Conservation (phyloP, 306 rosid species). For the Astragalus membranaceus region DNA sequence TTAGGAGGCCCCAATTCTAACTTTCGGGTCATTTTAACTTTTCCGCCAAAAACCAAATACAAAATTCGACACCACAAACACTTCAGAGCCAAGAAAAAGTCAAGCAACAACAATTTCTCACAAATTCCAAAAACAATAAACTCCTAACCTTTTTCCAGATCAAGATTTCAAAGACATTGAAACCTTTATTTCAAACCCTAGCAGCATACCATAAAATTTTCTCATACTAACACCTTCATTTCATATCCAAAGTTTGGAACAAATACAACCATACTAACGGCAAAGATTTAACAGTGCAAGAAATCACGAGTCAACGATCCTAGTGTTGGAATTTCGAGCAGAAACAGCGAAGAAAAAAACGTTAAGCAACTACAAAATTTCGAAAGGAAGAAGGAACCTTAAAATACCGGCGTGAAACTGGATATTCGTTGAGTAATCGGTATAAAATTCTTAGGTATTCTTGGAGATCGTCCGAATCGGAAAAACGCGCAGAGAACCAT, state of each 20-base stretch:
- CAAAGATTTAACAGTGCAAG: constrained; percentile 15
- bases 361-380: not conserved
- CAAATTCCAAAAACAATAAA: constrained; percentile 17
- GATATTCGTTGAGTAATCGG: constrained; percentile 52
- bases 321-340: constrained; percentile 19
- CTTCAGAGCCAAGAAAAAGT: constrained; percentile 12
- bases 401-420: constrained; percentile 21
- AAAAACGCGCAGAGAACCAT: constrained; percentile 34
- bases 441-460: constrained; percentile 46
- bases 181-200: constrained; percentile 28
- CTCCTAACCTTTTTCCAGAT: not conserved
- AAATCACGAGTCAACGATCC: constrained; percentile 16
- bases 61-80: constrained; percentile 15
- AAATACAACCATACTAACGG: constrained; percentile 6
- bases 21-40: constrained; percentile 53
- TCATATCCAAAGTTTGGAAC: not conserved
- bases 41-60: constrained; percentile 19
- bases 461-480: constrained; percentile 50
- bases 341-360: constrained; percentile 1
- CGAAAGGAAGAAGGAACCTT: constrained; percentile 30
- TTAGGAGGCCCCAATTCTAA: constrained; percentile 48
- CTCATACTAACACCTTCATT: not conserved
- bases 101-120: constrained; percentile 9
- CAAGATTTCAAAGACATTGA: not conserved
- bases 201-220: constrained; percentile 10